Base-by-base conservation (phyloP, 768 basidiomycete genomes). In the Rhodosporidiobolus odoratus region DNA sequence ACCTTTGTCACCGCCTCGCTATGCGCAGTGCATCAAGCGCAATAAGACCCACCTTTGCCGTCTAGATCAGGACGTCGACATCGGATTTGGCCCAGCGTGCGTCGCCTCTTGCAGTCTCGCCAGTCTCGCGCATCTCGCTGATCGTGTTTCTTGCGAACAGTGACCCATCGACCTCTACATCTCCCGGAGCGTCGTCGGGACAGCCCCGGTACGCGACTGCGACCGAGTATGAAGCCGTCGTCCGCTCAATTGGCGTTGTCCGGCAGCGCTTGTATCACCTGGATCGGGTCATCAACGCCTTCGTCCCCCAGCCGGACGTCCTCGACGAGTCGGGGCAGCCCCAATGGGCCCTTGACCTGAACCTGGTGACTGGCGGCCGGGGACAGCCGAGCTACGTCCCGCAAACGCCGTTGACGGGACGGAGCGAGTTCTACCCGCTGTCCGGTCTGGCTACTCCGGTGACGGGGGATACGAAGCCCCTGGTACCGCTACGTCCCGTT, bases 251-350 rank as follows among this genome's bases (percentile, higher is more conserved):
- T 43, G 34, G 43, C 35, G 63, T 68, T 19, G 66, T 72, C 9
- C 47, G 71, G 4, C 71, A 72, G 45, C 65, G 71, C 1, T 52
- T 72, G 23, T 38, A 37, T 45, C 71, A 72, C 50, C 71, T 72
- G 41, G 71, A 72, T 32, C 62, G 66, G 12, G 62, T 61, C 47
- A 37, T 72, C 54, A 41, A 40, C 4, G 62, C 65, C 1, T 72
- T 72, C 34, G 62, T 63, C 0, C 66, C 71, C 4, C 62, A 64
- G 17, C n/a, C 47, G 2, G 71, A 63, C 48, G 4, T 37, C 3
- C 32, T 41, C 62, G 66, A 68, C 53, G 53, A 67, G 40, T 23
- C 50, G 13, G 69, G 69, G 8, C 27, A 62, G 16, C 43, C 59
- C 6, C 21, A 53, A 38, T 71, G 35, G 47, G 69, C 45, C 0